Base-by-base conservation (phyloP, 805 yeast species). In the Candida taoyuanica region DNA sequence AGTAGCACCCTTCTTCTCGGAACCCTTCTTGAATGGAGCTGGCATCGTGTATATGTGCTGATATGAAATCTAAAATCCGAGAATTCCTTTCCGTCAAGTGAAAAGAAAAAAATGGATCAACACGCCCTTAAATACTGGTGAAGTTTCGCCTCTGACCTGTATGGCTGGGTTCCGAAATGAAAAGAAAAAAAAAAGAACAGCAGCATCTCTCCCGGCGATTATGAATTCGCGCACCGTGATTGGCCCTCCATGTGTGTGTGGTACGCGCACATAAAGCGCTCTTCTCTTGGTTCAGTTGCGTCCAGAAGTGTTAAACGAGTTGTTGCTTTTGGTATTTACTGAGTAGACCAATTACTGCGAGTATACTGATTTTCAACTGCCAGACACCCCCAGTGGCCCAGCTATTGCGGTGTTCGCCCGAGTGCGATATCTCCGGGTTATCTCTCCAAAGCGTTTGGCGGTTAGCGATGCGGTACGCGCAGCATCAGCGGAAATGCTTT, bases 1-100 rank as follows among this genome's bases (percentile, higher is more conserved):
- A 64, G 86, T 86, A 55, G 98, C 98, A 78, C 98, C 98, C 75
- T 93, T 93, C 74, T 82, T 79, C 52, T 78, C 86, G 58, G 78
- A 76, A 67, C 89, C 83, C 56, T 52, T 49, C 45, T 55, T 55
- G 54, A 31, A 55, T 55, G 59, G 59, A 48, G 59, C 59, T 53
- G 59, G 59, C 59, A 55, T 55, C 48, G 29, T 50, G 36, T 32
- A 13, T 37, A 30, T 31, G 25, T 34, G 27, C 24, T 12, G 17
- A n/a, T 25, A 14, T 17, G 7, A 12, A 17, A 5, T 24, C 21
- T 29, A 29, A 9, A 29, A 18, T 12, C 5, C 7, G 28, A 12
- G 28, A 8, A 4, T 27, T 31, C 27, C 17, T 20, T 34, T 26
- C 17, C 17, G 29, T 15, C 8, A 12, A 7, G 30, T 15, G 15